phyloP scores from a whole-genome alignment of 345 rosid genomes.

The Syzygium aromaticum region DNA sequence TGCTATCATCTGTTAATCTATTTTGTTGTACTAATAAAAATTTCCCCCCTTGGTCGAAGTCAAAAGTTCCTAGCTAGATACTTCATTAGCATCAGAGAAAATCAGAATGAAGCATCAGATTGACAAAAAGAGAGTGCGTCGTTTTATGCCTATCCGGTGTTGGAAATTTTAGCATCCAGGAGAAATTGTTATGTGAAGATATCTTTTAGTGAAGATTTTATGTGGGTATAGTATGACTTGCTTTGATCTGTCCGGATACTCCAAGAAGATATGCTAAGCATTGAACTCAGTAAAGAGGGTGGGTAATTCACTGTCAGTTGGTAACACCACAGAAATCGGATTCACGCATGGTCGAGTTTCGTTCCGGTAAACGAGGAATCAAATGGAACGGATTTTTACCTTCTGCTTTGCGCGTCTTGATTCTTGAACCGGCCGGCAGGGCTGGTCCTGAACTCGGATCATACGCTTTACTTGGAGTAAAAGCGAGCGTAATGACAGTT shows the following conservation, averaged over 20 bases:
- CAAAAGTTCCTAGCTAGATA: not conserved
- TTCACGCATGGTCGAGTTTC: not conserved
- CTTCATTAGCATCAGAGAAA: not conserved
- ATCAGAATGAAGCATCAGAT: not conserved
- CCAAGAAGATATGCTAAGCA: not conserved
- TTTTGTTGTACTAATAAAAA: conserved; percentile 11
- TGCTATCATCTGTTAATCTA: conserved; percentile 6
- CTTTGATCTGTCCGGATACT: not conserved
- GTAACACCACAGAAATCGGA: not conserved
- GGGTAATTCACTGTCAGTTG: not conserved
- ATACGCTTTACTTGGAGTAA: not conserved
- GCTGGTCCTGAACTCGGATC: not conserved
- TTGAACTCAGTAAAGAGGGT: not conserved
- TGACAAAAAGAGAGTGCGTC: not conserved
- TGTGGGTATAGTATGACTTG: not conserved
- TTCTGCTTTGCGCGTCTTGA: not conserved
- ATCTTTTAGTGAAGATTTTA: not conserved
- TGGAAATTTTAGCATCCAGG: not conserved
- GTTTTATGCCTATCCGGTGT: not conserved
- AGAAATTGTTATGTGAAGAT: not conserved
- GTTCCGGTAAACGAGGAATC: not conserved
- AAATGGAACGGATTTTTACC: not conserved
- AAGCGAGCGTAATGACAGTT: not conserved
- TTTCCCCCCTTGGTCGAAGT: not conserved
- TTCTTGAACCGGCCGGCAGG: not conserved